A percentile compares a stretch with the other conserved stretches of the same genome.
Evolutionary conservation across 805 yeast species (phyloP).

Genomic region (Candida ortonii): DNA sequence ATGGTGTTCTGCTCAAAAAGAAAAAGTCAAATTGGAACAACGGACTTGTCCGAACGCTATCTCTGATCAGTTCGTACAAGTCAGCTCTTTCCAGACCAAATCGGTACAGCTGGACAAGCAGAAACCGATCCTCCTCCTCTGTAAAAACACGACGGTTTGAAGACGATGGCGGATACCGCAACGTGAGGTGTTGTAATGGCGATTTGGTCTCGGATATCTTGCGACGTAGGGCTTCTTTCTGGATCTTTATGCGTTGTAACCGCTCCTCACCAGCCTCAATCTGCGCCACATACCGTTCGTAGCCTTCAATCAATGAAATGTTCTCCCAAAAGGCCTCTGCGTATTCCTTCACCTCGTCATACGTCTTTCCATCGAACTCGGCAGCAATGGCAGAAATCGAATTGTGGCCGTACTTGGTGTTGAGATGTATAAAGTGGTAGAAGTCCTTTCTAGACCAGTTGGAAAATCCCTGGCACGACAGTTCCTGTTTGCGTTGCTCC

Average conservation of each 20-base stretch:
- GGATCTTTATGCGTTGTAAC: slow-evolving; percentile 58
- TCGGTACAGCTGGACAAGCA: slow-evolving; percentile 73
- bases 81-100: slow-evolving; percentile 79
- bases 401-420: slow-evolving; percentile 80
- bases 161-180: slow-evolving; percentile 62
- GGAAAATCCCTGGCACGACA: slow-evolving; percentile 64
- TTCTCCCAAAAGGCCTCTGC: slow-evolving; percentile 79
- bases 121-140: slow-evolving; percentile 88
- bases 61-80: slow-evolving; percentile 73
- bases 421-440: slow-evolving; percentile 68
- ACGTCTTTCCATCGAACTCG: slow-evolving; percentile 79
- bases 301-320: slow-evolving; percentile 79
- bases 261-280: slow-evolving; percentile 90
- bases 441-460: slow-evolving; percentile 90
- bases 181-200: slow-evolving; percentile 75
- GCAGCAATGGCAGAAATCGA: slow-evolving; percentile 65
- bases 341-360: slow-evolving; percentile 76
- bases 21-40: slow-evolving; percentile 86
- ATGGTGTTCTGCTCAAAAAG: slow-evolving; percentile 71
- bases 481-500: slow-evolving; percentile 55
- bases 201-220: slow-evolving; percentile 62
- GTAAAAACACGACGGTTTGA: slow-evolving; percentile 66
- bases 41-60: slow-evolving; percentile 69
- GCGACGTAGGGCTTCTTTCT: slow-evolving; percentile 74
- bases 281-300: slow-evolving; percentile 74